Percentiles rank a stretch among this genome's conserved stretches.
Evolutionary conservation across 2,329 filamentous ascomycete species (phyloP).

Genomic region (Talaromyces atroroseus): DNA sequence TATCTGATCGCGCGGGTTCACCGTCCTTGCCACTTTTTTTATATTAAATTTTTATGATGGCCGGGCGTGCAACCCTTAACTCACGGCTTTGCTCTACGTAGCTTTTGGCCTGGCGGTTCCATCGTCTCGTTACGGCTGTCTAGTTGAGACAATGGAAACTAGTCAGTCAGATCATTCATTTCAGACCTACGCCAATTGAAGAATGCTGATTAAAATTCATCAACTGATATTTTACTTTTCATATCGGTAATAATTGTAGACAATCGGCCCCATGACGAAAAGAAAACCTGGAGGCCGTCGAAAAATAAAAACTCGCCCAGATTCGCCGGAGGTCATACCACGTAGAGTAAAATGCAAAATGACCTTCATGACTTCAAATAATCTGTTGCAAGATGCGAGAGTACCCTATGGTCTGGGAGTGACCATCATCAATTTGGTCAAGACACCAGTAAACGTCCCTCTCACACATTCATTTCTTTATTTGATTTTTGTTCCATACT

Average conservation of each 20-base stretch:
- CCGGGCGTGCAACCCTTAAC: too few relatives aligned
- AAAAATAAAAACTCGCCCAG: conserved; percentile 16
- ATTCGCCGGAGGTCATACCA: conserved; percentile 16
- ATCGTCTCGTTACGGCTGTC: too few relatives aligned
- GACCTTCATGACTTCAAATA: conserved; percentile 14
- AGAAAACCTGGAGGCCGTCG: conserved; percentile 15
- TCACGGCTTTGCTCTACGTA: too few relatives aligned
- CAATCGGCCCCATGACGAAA: conserved; percentile 13
- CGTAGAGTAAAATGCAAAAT: conserved; percentile 13
- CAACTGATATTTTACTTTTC: conserved; percentile 16
- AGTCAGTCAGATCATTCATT: background rate
- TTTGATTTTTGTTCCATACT: conserved; percentile 26
- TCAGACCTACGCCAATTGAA: background rate
- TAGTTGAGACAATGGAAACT: too few relatives aligned
- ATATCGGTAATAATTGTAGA: conserved; percentile 15
- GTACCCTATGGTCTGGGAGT: conserved; percentile 31
- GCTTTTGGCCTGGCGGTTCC: too few relatives aligned
- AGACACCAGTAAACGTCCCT: conserved; percentile 25
- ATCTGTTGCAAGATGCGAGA: conserved; percentile 16
- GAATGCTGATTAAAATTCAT: conserved; percentile 5
- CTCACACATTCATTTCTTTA: conserved; percentile 27
- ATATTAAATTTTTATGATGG: too few relatives aligned
- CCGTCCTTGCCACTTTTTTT: too few relatives aligned
- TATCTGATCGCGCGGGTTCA: too few relatives aligned
- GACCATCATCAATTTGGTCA: conserved; percentile 20